These are phyloP conservation scores for Cornus kousa DNA, from an alignment of 148 eudicot species.

Conservation along the genomic window DNA sequence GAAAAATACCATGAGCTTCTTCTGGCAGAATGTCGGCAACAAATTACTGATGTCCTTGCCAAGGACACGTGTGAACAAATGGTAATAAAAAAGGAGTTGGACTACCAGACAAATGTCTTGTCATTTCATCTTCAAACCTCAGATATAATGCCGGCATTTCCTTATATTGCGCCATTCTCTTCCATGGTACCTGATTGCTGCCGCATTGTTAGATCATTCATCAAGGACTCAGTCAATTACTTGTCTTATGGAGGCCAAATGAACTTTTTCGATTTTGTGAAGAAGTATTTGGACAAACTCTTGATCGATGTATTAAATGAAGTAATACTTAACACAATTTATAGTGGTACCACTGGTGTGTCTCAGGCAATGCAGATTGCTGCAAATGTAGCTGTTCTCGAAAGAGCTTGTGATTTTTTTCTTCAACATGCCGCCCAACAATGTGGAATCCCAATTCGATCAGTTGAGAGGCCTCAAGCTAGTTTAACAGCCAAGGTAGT, in stretches of 20 bases:
- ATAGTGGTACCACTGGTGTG: slow-evolving; percentile 61
- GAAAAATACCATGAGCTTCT: slow-evolving; percentile 86
- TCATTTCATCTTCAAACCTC: slow-evolving; percentile 76
- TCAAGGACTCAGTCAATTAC: slow-evolving; percentile 81
- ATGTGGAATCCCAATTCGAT: slow-evolving; percentile 66
- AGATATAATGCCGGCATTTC: slow-evolving; percentile 92
- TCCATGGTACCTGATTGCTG: slow-evolving; percentile 88
- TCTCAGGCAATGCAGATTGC: slow-evolving; percentile 95
- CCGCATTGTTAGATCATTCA: slow-evolving; percentile 71
- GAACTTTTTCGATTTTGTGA: slow-evolving; percentile 66
- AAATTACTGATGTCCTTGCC: slow-evolving; percentile 57
- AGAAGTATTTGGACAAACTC: slow-evolving; percentile 74
- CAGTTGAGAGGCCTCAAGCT: slow-evolving; percentile 59
- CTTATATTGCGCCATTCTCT: slow-evolving; percentile 91
- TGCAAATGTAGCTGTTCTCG: slow-evolving; percentile 78
- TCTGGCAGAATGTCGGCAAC: slow-evolving; percentile 62
- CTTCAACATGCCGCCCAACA: slow-evolving; percentile 69
- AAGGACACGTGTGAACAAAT: slow-evolving; percentile 69
- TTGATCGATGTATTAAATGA: slow-evolving; percentile 79
- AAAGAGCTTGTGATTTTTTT: slow-evolving; percentile 85
- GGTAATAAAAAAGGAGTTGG: slow-evolving; percentile 85
- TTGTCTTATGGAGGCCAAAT: slow-evolving; percentile 70
- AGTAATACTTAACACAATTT: slow-evolving; percentile 59
- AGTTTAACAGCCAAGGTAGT: slow-evolving; percentile 75
- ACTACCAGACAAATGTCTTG: slow-evolving; percentile 69